phyloP scores from a whole-genome alignment of 352 stramenopile genomes.

The Globisporangium recalcitrans region DNA sequence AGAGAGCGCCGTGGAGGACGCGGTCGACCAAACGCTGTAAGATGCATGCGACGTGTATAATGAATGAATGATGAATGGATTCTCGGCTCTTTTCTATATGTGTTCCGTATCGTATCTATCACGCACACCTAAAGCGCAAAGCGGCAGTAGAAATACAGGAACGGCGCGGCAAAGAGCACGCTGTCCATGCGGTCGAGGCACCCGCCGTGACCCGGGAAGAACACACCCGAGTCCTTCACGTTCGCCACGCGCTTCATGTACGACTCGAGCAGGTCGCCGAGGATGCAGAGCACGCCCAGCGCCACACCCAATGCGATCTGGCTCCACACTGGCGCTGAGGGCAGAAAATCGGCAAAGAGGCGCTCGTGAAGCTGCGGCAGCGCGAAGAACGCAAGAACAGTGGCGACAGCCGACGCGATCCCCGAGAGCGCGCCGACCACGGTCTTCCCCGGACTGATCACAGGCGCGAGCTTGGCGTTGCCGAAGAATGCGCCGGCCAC shows the following conservation, averaged over 20 bases:
- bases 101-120: neutral
- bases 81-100: neutral
- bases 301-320: conserved; percentile 40
- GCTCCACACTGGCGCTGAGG: conserved; percentile 20
- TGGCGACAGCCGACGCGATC: conserved; percentile 40
- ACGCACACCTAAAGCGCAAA: conserved; percentile 15
- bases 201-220: conserved; percentile 73
- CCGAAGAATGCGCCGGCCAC: conserved; percentile 51
- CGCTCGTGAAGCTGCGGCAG: conserved; percentile 15
- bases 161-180: conserved; percentile 62
- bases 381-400: conserved; percentile 40
- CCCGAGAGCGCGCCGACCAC: conserved; percentile 47
- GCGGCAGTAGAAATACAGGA: conserved; percentile 49
- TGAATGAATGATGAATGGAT: neutral
- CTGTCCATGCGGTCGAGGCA: conserved; percentile 81
- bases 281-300: conserved; percentile 54
- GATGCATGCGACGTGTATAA: neutral
- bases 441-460: conserved; percentile 70
- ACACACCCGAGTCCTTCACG: conserved; percentile 63
- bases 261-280: conserved; percentile 65
- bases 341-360: conserved; percentile 2
- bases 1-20: conserved; percentile 19
- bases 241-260: conserved; percentile 62
- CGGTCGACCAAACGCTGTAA: conserved; percentile 21
- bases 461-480: conserved; percentile 47